phyloP scores from a whole-genome alignment of 768 basidiomycete species.

The Paxillus rubicundulus region DNA sequence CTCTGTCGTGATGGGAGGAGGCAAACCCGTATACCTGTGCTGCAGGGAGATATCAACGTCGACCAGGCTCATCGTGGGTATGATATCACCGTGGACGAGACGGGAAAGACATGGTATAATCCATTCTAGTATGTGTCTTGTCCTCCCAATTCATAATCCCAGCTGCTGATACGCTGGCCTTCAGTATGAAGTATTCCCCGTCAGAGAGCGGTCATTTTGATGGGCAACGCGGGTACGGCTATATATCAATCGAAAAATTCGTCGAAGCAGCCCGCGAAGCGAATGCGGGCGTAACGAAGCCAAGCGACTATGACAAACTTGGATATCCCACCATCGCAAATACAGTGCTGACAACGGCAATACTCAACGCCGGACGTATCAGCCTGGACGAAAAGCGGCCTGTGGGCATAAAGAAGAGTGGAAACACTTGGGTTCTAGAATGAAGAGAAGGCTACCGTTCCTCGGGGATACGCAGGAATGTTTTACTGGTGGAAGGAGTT shows the following conservation, averaged over 20 bases:
- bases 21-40: neutral
- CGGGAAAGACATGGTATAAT: slow-evolving; percentile 83
- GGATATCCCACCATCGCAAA: slow-evolving; percentile 88
- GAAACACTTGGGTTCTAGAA: slow-evolving; percentile 65
- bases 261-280: slow-evolving; percentile 79
- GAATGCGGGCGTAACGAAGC: slow-evolving; percentile 64
- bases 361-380: slow-evolving; percentile 87
- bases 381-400: slow-evolving; percentile 87
- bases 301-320: slow-evolving; percentile 72
- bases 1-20: neutral
- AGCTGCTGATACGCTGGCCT: slow-evolving; percentile 8
- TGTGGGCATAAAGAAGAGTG: slow-evolving; percentile 71
- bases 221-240: slow-evolving; percentile 90
- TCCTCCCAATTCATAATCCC: neutral
- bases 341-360: slow-evolving; percentile 83
- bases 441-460: slow-evolving; percentile 31
- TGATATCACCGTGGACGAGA: slow-evolving; percentile 82
- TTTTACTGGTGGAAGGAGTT: slow-evolving; percentile 8
- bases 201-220: slow-evolving; percentile 92
- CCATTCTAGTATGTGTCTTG: slow-evolving; percentile 80
- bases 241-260: slow-evolving; percentile 91
- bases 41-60: slow-evolving; percentile 84
- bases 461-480: slow-evolving; percentile 11
- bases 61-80: slow-evolving; percentile 96
- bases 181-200: slow-evolving; percentile 91